phyloP scores from a whole-genome alignment of 1,139 yeast genomes.

The Suhomyces bolitotheri region DNA sequence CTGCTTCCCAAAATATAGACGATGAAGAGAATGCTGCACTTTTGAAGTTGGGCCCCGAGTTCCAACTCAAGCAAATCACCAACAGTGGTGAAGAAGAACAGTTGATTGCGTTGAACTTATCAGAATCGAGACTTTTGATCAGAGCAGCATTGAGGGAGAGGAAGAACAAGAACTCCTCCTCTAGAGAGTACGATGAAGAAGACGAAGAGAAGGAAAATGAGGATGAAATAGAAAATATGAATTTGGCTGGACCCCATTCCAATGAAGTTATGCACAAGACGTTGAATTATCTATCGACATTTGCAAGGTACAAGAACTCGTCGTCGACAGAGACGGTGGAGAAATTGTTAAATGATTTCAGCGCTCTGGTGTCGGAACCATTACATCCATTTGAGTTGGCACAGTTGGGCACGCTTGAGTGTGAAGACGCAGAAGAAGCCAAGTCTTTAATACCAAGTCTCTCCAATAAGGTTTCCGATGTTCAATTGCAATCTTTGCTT shows the following conservation, averaged over 20 bases:
- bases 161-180: conserved; percentile 45
- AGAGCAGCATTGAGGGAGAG: conserved; percentile 89
- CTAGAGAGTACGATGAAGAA: conserved; percentile 31
- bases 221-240: conserved; percentile 65
- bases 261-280: conserved; percentile 85
- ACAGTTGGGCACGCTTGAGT: conserved; percentile 87
- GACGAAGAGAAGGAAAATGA: conserved; percentile 51
- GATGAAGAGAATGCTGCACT: conserved; percentile 89
- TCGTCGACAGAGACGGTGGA: conserved; percentile 95
- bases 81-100: conserved; percentile 78
- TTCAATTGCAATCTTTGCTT: conserved; percentile 80
- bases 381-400: conserved; percentile 96
- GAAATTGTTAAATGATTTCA: conserved; percentile 69
- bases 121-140: conserved; percentile 86
- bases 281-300: conserved; percentile 78
- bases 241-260: conserved; percentile 63
- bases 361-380: conserved; percentile 56
- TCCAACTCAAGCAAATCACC: conserved; percentile 75
- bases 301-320: conserved; percentile 87
- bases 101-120: conserved; percentile 78
- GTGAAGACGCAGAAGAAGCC: conserved; percentile 98
- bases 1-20: conserved; percentile 62
- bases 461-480: conserved; percentile 75
- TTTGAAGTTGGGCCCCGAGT: conserved; percentile 88
- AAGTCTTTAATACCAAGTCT: conserved; percentile 90